phyloP scores from a whole-genome alignment of 257 asterid species.

The Solanum pinnatisectum region DNA sequence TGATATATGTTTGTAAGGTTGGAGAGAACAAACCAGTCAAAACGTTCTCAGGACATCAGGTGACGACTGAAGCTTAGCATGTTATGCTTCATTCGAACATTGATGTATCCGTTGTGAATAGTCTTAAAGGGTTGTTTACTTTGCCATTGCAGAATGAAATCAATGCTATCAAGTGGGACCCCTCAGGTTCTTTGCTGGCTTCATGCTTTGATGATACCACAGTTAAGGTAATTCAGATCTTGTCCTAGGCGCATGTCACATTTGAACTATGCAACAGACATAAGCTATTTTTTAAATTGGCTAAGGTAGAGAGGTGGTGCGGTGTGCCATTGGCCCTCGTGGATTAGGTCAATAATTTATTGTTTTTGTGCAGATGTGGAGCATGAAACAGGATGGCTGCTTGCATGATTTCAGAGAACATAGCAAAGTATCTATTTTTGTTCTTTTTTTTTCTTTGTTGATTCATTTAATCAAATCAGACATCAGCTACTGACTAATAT shows the following conservation, averaged over 20 bases:
- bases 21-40: constrained; percentile 76
- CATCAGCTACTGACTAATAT: neutral
- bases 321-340: neutral
- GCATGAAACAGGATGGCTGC: constrained; percentile 62
- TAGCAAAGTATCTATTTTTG: constrained; percentile 32
- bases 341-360: neutral
- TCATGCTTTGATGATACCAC: constrained; percentile 96
- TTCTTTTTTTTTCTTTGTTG: neutral
- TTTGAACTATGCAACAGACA: neutral
- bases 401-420: constrained; percentile 75
- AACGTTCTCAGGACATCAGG: constrained; percentile 86
- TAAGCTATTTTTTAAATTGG: neutral
- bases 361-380: constrained; percentile 78
- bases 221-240: constrained; percentile 33
- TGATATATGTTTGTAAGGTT: constrained; percentile 85
- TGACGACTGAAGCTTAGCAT: neutral
- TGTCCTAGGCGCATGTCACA: neutral
- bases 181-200: constrained; percentile 76
- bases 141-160: constrained; percentile 54
- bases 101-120: neutral
- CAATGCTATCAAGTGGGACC: constrained; percentile 97
- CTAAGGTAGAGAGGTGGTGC: neutral
- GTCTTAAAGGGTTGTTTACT: neutral
- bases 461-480: neutral
- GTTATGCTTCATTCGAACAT: neutral